A percentile compares a stretch with the other conserved stretches of the same genome.
phyloP scores from a whole-genome alignment of 805 yeast species.

The Yamadazyma takamatsuzukensis region DNA sequence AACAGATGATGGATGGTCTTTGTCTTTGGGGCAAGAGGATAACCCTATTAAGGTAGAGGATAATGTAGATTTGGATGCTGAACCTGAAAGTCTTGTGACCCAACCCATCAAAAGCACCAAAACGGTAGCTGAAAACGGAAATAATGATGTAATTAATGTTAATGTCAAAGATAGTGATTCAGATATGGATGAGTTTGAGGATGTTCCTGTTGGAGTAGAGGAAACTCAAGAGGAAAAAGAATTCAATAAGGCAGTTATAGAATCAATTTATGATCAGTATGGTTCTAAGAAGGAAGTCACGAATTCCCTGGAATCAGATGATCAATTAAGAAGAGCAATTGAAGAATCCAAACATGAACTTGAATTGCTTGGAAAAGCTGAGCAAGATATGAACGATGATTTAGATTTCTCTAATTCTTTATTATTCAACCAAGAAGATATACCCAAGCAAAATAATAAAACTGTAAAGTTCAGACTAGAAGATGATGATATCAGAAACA shows the following conservation, averaged over 20 bases:
- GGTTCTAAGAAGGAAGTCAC: constrained; percentile 10
- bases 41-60: constrained; percentile 52
- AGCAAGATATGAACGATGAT: constrained; percentile 7
- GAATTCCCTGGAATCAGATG: constrained; percentile 11
- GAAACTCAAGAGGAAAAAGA: constrained; percentile 27
- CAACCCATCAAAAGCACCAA: neutral
- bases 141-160: too few relatives aligned
- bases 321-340: constrained; percentile 45
- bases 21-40: constrained; percentile 53
- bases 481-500: too few relatives aligned
- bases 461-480: too few relatives aligned
- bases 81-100: too few relatives aligned
- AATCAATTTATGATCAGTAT: constrained; percentile 33
- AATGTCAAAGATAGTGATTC: constrained; percentile 12
- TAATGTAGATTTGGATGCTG: constrained; percentile 4
- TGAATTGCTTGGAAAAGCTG: constrained; percentile 21
- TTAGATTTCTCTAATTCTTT: constrained; percentile 19
- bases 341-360: constrained; percentile 45
- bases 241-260: constrained; percentile 27
- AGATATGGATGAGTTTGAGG: constrained; percentile 50
- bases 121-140: neutral
- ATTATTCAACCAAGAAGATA: too few relatives aligned
- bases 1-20: constrained; percentile 80
- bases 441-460: too few relatives aligned
- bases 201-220: constrained; percentile 48